Percentiles rank a stretch among this genome's conserved stretches.
These are phyloP conservation scores for Mortierella sp. DNA, from an alignment of 371 early-diverging fungal genomes.

Conservation along the genomic window DNA sequence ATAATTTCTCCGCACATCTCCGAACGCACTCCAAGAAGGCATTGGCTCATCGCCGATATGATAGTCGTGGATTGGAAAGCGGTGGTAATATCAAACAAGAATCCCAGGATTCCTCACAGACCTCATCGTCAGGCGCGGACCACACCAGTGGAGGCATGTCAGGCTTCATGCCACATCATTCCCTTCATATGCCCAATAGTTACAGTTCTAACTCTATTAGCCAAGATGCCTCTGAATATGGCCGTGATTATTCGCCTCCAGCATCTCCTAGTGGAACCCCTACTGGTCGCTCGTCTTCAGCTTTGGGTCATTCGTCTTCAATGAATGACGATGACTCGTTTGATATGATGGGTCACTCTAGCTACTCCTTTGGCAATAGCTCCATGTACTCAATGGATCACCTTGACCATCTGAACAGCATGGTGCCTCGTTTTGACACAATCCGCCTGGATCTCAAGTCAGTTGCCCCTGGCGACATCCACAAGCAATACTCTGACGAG, in stretches of 20 bases:
- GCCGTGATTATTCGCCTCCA: slow-evolving; percentile 53
- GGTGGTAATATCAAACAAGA: slow-evolving; percentile 45
- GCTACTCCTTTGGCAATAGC: slow-evolving; percentile 37
- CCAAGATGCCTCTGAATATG: slow-evolving; percentile 44
- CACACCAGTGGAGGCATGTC: slow-evolving; percentile 20
- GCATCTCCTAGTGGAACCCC: slow-evolving; percentile 39
- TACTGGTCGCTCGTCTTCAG: slow-evolving; percentile 28
- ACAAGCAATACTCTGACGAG: slow-evolving; percentile 38
- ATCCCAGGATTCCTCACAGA: slow-evolving; percentile 30
- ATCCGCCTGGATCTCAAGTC: slow-evolving; percentile 55
- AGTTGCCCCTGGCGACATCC: slow-evolving; percentile 48
- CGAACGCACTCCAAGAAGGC: slow-evolving; percentile 65
- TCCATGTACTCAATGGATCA: slow-evolving; percentile 49
- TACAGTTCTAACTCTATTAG: slow-evolving; percentile 35
- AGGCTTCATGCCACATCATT: slow-evolving; percentile 42
- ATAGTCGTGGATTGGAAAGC: slow-evolving; percentile 27
- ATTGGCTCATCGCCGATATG: slow-evolving; percentile 46
- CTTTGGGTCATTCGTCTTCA: slow-evolving; percentile 39
- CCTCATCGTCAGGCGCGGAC: slow-evolving; percentile 13
- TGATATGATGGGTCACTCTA: slow-evolving; percentile 46
- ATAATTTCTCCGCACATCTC: slow-evolving; percentile 77
- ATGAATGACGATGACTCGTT: slow-evolving; percentile 53
- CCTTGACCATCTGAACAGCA: slow-evolving; percentile 41
- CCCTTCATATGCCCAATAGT: slow-evolving; percentile 37
- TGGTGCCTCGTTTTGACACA: slow-evolving; percentile 48